Percentiles rank a stretch among this genome's conserved stretches.
These are phyloP conservation scores for Auricularia cornea DNA, from an alignment of 768 basidiomycete species.

Conservation along the genomic window DNA sequence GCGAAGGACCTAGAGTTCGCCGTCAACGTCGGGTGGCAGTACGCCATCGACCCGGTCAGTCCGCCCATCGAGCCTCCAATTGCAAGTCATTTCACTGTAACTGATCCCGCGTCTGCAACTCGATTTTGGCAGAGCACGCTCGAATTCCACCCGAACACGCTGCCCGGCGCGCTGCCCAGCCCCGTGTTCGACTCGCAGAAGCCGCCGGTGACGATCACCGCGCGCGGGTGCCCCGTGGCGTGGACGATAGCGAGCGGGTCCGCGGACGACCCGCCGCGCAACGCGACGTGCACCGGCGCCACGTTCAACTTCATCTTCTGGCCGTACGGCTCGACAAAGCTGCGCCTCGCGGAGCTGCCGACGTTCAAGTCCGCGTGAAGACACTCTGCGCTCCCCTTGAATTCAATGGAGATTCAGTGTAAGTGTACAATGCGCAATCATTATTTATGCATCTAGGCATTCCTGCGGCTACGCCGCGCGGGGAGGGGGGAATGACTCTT, in stretches of 20 bases:
- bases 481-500: too few species aligned
- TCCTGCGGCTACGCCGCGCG: too few species aligned
- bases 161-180: not conserved
- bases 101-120: not conserved
- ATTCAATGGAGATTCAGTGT: too few species aligned
- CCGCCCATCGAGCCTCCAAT: too few species aligned
- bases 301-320: conserved; percentile 1
- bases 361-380: not conserved
- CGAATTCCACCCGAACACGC: not conserved
- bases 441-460: too few species aligned
- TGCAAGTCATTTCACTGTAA: not conserved
- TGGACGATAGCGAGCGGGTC: not conserved
- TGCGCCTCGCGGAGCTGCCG: conserved; percentile 2
- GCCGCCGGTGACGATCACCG: conserved; percentile 1
- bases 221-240: not conserved
- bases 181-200: not conserved
- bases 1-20: not conserved
- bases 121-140: not conserved
- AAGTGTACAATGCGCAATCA: too few species aligned
- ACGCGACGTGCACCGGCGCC: not conserved
- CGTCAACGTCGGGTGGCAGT: not conserved
- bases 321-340: not conserved
- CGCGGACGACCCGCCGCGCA: conserved; percentile 2
- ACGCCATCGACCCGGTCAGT: not conserved
- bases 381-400: too few species aligned